phyloP scores from a whole-genome alignment of 2,329 filamentous ascomycete species.

The Colletotrichum paranaense region DNA sequence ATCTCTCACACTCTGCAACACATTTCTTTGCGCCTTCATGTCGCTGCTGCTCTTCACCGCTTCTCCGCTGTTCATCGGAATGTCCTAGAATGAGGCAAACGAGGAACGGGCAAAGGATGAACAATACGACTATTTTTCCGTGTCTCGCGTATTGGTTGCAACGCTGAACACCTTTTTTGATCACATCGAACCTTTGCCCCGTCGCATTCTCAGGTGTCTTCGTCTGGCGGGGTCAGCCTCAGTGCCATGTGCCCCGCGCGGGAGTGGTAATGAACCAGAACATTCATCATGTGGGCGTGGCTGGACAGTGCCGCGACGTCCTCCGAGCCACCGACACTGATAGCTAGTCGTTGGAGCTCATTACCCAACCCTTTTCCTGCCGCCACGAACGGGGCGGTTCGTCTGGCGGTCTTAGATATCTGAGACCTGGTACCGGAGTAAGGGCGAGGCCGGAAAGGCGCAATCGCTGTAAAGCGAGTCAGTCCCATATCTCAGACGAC shows the following conservation, averaged over 20 bases:
- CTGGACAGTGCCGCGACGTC: slow-evolving; percentile 10
- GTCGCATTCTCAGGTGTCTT: not conserved
- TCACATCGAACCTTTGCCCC: not conserved
- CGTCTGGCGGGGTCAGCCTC: slow-evolving; percentile 26
- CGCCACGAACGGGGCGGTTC: slow-evolving; percentile 13
- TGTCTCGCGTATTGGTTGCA: slow-evolving; percentile 36
- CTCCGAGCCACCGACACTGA: not conserved
- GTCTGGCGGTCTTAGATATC: slow-evolving; percentile 10
- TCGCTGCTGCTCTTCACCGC: slow-evolving; percentile 22
- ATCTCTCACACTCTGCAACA: slow-evolving; percentile 10
- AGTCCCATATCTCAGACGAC: slow-evolving; percentile 20
- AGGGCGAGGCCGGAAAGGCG: slow-evolving; percentile 14
- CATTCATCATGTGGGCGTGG: slow-evolving; percentile 19
- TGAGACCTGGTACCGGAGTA: not conserved
- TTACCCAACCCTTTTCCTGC: slow-evolving; percentile 5
- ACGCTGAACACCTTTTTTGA: slow-evolving; percentile 20
- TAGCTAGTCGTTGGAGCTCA: slow-evolving; percentile 12
- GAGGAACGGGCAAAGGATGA: not conserved
- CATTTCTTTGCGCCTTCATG: slow-evolving; percentile 14
- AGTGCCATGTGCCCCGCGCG: slow-evolving; percentile 24
- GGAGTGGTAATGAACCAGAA: slow-evolving; percentile 22
- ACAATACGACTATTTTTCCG: slow-evolving; percentile 13
- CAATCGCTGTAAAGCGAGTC: slow-evolving; percentile 24
- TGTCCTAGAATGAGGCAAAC: slow-evolving; percentile 7
- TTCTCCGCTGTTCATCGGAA: slow-evolving; percentile 7